These are phyloP conservation scores for Backusella circina DNA, from an alignment of 192 early-diverging fungal genomes.

Conservation along the genomic window DNA sequence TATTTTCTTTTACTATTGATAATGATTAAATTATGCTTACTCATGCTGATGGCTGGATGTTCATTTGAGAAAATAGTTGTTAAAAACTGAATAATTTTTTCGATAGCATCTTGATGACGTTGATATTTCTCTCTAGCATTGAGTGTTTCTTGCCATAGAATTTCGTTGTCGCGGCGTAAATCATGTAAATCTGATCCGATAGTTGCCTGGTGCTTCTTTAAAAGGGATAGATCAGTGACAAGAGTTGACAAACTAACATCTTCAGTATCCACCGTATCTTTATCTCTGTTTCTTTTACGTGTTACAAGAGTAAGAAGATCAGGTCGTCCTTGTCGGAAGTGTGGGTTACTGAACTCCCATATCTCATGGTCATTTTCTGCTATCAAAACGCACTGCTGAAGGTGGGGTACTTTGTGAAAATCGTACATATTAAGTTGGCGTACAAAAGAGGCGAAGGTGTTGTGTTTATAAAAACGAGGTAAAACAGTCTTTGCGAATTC, in stretches of 20 bases:
- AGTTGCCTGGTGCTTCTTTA: conserved; percentile 87
- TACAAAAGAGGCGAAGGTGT: conserved; percentile 90
- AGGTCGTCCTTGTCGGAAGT: conserved; percentile 87
- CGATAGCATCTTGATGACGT: conserved; percentile 86
- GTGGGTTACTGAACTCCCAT: conserved; percentile 90
- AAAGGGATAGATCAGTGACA: conserved; percentile 77
- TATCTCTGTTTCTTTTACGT: conserved; percentile 60
- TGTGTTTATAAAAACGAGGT: conserved; percentile 91
- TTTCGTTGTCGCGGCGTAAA: conserved; percentile 84
- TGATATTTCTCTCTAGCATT: conserved; percentile 73
- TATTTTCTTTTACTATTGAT: neutral
- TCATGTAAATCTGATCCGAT: conserved; percentile 84
- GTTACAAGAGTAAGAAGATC: conserved; percentile 85
- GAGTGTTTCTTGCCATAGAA: conserved; percentile 83
- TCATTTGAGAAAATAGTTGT: conserved; percentile 78
- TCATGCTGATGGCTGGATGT: conserved; percentile 18
- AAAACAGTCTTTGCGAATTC: conserved; percentile 82
- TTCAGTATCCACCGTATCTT: conserved; percentile 35
- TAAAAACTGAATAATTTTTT: conserved; percentile 91
- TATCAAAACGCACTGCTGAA: conserved; percentile 86
- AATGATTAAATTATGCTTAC: conserved; percentile 9
- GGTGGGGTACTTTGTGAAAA: conserved; percentile 94
- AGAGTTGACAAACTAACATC: conserved; percentile 47
- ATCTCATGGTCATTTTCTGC: conserved; percentile 74
- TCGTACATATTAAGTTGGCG: conserved; percentile 95